Evolutionary conservation across 176 grass and related monocot genomes (phyloP).

Genomic region (Puya raimondii): DNA sequence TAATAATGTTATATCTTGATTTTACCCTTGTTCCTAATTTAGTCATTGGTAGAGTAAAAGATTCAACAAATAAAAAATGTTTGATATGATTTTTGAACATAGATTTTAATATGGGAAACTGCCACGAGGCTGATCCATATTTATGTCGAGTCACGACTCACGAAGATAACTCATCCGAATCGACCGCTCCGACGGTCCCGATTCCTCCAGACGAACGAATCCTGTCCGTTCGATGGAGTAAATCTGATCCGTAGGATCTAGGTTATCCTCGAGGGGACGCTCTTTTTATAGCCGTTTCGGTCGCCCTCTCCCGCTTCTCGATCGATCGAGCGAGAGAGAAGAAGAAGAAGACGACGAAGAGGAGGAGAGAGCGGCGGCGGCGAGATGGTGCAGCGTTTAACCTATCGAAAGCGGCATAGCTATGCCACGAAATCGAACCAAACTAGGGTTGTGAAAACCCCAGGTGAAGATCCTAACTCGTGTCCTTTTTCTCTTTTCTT

Average conservation of each 20-base stretch:
- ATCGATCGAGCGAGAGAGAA: not conserved
- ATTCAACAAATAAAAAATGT: no score
- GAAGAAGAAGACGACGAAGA: not conserved
- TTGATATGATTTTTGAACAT: no score
- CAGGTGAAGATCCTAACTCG: constrained; percentile 15
- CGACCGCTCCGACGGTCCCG: no score
- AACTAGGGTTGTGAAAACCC: constrained; percentile 74
- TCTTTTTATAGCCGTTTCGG: not conserved
- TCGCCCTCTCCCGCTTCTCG: not conserved
- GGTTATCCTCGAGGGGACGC: not conserved
- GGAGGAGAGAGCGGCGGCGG: not conserved
- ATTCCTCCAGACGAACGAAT: not conserved
- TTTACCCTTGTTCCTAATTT: no score
- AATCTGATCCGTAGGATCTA: not conserved
- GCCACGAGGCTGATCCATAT: no score
- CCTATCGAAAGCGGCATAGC: constrained; percentile 67
- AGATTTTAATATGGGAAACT: no score
- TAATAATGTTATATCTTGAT: no score
- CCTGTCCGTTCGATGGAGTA: not conserved
- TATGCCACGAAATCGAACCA: constrained; percentile 75
- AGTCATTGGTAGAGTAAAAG: no score
- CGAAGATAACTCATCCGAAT: no score
- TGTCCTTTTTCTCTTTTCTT: not conserved
- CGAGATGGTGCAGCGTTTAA: constrained; percentile 25
- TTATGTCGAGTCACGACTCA: no score